Percentiles rank a stretch among this genome's conserved stretches.
Conservation (phyloP, 768 basidiomycete species). For the Hydnomerulius pinastri region DNA sequence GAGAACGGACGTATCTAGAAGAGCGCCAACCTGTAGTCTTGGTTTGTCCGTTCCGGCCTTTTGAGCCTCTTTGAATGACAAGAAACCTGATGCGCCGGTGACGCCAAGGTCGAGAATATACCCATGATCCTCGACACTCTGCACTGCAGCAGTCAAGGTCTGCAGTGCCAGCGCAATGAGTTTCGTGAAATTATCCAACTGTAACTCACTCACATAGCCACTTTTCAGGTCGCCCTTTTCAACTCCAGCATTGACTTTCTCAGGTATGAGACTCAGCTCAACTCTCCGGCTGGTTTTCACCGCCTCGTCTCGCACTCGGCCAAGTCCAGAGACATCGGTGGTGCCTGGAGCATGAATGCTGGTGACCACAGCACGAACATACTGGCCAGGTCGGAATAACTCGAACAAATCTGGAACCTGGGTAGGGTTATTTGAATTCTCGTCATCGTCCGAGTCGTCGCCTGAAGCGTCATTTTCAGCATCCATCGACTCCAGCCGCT, state of each 20-base stretch:
- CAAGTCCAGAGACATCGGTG: slow-evolving; percentile 55
- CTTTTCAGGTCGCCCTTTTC: slow-evolving; percentile 72
- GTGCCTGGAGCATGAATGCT: slow-evolving; percentile 68
- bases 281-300: slow-evolving; percentile 72
- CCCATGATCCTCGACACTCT: slow-evolving; percentile 92
- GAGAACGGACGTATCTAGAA: slow-evolving; percentile 67
- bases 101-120: slow-evolving; percentile 88
- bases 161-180: slow-evolving; percentile 30
- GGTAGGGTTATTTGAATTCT: slow-evolving; percentile 35
- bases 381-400: slow-evolving; percentile 85
- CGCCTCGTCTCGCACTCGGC: slow-evolving; percentile 67
- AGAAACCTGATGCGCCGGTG: slow-evolving; percentile 76
- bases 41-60: slow-evolving; percentile 33
- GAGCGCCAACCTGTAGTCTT: slow-evolving; percentile 60
- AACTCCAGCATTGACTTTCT: slow-evolving; percentile 81
- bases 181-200: not conserved
- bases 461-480: slow-evolving; percentile 52
- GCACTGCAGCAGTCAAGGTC: slow-evolving; percentile 76
- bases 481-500: slow-evolving; percentile 63
- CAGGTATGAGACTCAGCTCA: slow-evolving; percentile 83
- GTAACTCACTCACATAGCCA: slow-evolving; percentile 64
- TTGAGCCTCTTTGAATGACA: slow-evolving; percentile 73
- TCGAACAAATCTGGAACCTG: slow-evolving; percentile 68
- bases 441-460: slow-evolving; percentile 46
- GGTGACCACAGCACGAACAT: slow-evolving; percentile 76